Evolutionary conservation across 108 stramenopile genomes (phyloP).

Genomic region (Cyclotella baltica): DNA sequence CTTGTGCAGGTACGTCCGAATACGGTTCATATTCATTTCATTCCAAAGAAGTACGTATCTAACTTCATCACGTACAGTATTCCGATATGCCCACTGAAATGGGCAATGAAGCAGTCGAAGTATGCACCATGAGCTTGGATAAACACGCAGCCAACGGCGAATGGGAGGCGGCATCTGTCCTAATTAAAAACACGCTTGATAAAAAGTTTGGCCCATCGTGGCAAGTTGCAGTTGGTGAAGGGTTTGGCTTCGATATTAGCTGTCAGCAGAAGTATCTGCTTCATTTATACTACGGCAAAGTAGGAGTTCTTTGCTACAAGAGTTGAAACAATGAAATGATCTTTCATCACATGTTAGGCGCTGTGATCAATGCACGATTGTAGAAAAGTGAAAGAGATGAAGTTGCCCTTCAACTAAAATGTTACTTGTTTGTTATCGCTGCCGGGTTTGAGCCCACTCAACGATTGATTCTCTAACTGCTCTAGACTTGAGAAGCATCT

Average conservation of each 20-base stretch:
- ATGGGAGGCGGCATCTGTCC: conserved; percentile 71
- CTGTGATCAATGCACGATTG: no score
- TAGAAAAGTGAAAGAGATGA: no score
- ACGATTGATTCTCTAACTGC: conserved; percentile 75
- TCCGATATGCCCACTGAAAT: conserved; percentile 87
- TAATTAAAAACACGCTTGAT: conserved; percentile 85
- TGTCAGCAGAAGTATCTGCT: conserved; percentile 68
- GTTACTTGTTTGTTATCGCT: not conserved
- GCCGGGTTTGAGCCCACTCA: conserved; percentile 52
- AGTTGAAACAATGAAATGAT: no score
- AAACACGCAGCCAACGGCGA: conserved; percentile 74
- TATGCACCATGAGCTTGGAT: conserved; percentile 84
- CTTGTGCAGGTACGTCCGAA: conserved; percentile 47
- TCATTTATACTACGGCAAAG: conserved; percentile 68
- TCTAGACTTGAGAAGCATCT: conserved; percentile 91
- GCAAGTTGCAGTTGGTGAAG: conserved; percentile 83
- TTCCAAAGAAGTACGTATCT: not conserved
- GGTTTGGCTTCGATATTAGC: conserved; percentile 71
- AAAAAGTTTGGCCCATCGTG: conserved; percentile 89
- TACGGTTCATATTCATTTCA: not conserved
- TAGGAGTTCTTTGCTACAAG: conserved; percentile 72
- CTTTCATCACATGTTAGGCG: no score
- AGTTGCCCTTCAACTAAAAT: no score
- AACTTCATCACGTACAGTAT: conserved; percentile 44
- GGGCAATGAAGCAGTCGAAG: conserved; percentile 82